A percentile compares a stretch with the other conserved stretches of the same genome.
Conservation (phyloP, 306 rosid species). For the Gynostemma pentaphyllum region DNA sequence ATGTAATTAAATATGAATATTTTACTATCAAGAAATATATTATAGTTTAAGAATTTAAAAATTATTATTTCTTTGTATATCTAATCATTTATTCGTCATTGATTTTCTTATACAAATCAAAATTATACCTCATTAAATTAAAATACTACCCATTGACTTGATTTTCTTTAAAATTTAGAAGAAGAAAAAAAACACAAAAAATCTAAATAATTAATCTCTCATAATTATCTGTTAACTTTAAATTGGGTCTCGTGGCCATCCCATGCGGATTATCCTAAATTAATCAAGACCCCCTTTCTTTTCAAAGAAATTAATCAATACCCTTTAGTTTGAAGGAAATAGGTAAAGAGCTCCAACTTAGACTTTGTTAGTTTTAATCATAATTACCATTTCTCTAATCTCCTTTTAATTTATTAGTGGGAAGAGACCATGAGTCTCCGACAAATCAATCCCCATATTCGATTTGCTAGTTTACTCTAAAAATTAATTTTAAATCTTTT, state of each 20-base stretch:
- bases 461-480: slow-evolving; percentile 9
- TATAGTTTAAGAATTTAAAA: too few species aligned
- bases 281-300: not conserved
- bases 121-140: too few species aligned
- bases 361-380: not conserved
- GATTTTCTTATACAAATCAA: too few species aligned
- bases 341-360: not conserved
- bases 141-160: not conserved
- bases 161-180: not conserved
- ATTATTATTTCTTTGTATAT: too few species aligned
- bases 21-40: too few species aligned
- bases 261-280: not conserved
- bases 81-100: too few species aligned
- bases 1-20: too few species aligned
- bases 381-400: not conserved
- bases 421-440: slow-evolving; percentile 17
- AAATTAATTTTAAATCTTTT: too few species aligned
- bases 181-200: not conserved
- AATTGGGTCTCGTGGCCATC: not conserved
- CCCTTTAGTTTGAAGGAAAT: slow-evolving; percentile 8
- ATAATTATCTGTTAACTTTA: slow-evolving; percentile 1
- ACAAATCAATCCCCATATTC: slow-evolving; percentile 14
- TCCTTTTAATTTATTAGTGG: slow-evolving; percentile 10
- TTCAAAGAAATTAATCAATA: slow-evolving; percentile 4
- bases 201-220: too few species aligned